Evolutionary conservation across 208 protist species (phyloP).

Genomic region (Trypanosoma brucei): DNA sequence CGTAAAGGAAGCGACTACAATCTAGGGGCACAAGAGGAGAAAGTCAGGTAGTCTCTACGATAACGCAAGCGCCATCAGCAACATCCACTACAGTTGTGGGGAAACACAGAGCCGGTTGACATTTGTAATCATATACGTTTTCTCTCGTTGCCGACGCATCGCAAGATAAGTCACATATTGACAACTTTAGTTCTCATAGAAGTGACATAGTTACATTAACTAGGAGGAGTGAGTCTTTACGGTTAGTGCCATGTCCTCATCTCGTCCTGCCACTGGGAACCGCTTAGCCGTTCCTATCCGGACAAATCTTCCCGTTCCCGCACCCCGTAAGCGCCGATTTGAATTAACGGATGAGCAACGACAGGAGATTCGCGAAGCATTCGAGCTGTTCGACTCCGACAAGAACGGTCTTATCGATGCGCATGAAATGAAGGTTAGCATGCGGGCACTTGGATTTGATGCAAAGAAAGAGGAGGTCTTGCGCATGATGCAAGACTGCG

Average conservation of each 20-base stretch:
- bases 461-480: slow-evolving; percentile 94
- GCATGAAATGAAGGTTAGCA: slow-evolving; percentile 99
- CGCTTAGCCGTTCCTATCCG: slow-evolving; percentile 35
- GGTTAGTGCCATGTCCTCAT: slow-evolving; percentile 11
- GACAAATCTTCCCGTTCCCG: slow-evolving; percentile 35
- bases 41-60: too few relatives aligned
- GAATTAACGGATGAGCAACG: slow-evolving; percentile 98
- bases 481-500: slow-evolving; percentile 85
- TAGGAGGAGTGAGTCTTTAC: too few relatives aligned
- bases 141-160: too few relatives aligned
- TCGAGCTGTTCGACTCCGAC: slow-evolving; percentile 98
- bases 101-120: too few relatives aligned
- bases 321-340: slow-evolving; percentile 72
- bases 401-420: slow-evolving; percentile 95
- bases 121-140: too few relatives aligned
- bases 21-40: too few relatives aligned
- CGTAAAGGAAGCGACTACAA: too few relatives aligned
- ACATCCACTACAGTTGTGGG: too few relatives aligned
- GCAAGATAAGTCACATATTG: too few relatives aligned
- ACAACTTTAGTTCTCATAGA: not conserved
- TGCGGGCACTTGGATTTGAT: slow-evolving; percentile 99
- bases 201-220: not conserved
- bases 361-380: slow-evolving; percentile 99
- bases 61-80: too few relatives aligned
- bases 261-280: slow-evolving; percentile 23